Percentiles rank a stretch among this genome's conserved stretches.
These are phyloP conservation scores for Candida qinlingensis DNA, from an alignment of 805 yeast species.

Conservation along the genomic window DNA sequence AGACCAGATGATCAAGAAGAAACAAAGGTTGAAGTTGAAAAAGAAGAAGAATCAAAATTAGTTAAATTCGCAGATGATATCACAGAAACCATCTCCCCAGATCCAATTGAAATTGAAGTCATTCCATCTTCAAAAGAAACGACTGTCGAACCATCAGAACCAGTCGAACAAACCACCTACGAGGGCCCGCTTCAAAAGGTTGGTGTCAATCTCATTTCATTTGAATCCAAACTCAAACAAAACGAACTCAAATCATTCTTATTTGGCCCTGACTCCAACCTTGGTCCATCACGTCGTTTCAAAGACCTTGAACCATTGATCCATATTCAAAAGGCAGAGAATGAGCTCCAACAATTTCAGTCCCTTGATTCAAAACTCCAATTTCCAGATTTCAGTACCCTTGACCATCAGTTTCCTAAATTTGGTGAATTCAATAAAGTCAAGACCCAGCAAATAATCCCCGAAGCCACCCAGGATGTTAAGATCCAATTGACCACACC, in stretches of 20 bases:
- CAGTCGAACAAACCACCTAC: constrained; percentile 25
- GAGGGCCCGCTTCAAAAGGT: constrained; percentile 71
- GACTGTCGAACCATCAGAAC: constrained; percentile 6
- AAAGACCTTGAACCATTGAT: constrained; percentile 49
- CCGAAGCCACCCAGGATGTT: constrained; percentile 41
- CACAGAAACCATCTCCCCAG: background rate
- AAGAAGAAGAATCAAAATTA: constrained; percentile 4
- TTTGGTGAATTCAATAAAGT: constrained; percentile 53
- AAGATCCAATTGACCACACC: constrained; percentile 54
- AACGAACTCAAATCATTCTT: constrained; percentile 33
- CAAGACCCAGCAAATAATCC: constrained; percentile 36
- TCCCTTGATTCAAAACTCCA: constrained; percentile 30
- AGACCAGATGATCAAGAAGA: background rate
- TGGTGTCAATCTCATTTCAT: constrained; percentile 46
- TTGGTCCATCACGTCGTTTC: constrained; percentile 48
- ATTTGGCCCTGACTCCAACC: constrained; percentile 56
- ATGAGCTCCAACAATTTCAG: constrained; percentile 8
- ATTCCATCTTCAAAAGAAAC: constrained; percentile 5
- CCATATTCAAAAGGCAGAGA: constrained; percentile 30
- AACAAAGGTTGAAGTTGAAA: background rate
- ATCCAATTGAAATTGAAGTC: constrained; percentile 10
- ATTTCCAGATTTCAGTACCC: constrained; percentile 34
- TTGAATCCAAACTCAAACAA: constrained; percentile 34
- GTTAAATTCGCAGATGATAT: constrained; percentile 20
- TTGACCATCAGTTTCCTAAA: constrained; percentile 37